Percentiles rank a stretch among this genome's conserved stretches.
Evolutionary conservation across 768 basidiomycete genomes (phyloP).

Genomic region (Russula abietina): DNA sequence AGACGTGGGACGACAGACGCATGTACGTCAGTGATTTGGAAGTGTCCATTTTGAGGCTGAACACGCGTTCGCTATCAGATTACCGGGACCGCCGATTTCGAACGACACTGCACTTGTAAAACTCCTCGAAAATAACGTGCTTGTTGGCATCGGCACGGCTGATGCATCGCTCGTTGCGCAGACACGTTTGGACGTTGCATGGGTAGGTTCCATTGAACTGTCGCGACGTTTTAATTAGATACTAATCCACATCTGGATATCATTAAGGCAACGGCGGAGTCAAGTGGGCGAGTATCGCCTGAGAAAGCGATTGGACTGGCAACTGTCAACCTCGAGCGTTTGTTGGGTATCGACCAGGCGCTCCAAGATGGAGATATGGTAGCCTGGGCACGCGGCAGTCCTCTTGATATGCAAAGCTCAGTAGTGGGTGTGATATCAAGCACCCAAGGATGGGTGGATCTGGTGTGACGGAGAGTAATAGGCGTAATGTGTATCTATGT

Average conservation of each 20-base stretch:
- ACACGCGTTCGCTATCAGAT: constrained; percentile 33
- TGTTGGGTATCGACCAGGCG: constrained; percentile 33
- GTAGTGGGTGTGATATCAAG: constrained; percentile 34
- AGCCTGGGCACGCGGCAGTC: constrained; percentile 32
- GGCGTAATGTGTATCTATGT: background rate
- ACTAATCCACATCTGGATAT: background rate
- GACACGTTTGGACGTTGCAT: constrained; percentile 37
- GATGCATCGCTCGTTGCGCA: constrained; percentile 33
- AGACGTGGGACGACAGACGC: constrained; percentile 56
- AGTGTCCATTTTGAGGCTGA: background rate
- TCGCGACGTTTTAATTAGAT: background rate
- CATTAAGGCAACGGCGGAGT: constrained; percentile 36
- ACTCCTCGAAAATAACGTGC: constrained; percentile 55
- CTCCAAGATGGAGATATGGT: constrained; percentile 29
- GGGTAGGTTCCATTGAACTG: constrained; percentile 30
- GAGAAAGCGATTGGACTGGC: constrained; percentile 35
- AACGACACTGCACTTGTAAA: constrained; percentile 47
- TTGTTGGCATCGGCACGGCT: constrained; percentile 50
- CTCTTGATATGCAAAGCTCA: constrained; percentile 34
- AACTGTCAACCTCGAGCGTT: constrained; percentile 39
- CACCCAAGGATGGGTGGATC: constrained; percentile 28
- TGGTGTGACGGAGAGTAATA: constrained; percentile 23
- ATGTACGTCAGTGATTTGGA: constrained; percentile 40
- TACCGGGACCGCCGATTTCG: constrained; percentile 61
- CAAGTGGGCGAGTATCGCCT: constrained; percentile 35